Conservation (phyloP, 129 eudicot species). For the Dittrichia graveolens region DNA sequence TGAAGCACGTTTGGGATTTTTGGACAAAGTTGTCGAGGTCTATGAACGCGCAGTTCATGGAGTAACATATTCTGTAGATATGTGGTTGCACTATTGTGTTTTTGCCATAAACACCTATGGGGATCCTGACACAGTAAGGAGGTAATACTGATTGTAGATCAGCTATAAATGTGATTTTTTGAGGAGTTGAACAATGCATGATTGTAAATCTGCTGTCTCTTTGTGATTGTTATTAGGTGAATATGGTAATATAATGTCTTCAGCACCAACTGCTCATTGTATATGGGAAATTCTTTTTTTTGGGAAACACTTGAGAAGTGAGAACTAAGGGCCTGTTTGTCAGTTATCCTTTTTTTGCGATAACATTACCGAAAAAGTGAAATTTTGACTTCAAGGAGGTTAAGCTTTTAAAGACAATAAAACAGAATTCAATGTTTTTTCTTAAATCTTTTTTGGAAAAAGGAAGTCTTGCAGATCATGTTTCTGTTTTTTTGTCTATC, state of each 20-base stretch:
- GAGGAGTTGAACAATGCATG: conserved; percentile 30
- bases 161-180: background rate
- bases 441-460: background rate
- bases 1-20: conserved; percentile 78
- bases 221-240: conserved; percentile 36
- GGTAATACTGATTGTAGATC: conserved; percentile 49
- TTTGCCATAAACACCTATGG: conserved; percentile 81
- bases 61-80: conserved; percentile 98
- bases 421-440: background rate
- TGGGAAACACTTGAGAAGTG: conserved; percentile 33
- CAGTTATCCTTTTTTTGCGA: background rate
- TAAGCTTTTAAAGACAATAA: conserved; percentile 14
- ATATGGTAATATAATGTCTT: conserved; percentile 47
- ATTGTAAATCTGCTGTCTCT: conserved; percentile 22
- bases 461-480: conserved; percentile 2
- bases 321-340: conserved; percentile 14
- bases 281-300: conserved; percentile 44
- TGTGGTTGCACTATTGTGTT: conserved; percentile 95
- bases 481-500: conserved; percentile 2
- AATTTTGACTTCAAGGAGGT: conserved; percentile 1
- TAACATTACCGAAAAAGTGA: background rate
- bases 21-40: conserved; percentile 94
- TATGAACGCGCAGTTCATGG: conserved; percentile 97
- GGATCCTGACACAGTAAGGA: conserved; percentile 82
- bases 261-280: conserved; percentile 45